A percentile compares a stretch with the other conserved stretches of the same genome.
Conservation (phyloP, 148 eudicot species). For the Mesembryanthemum crystallinum region DNA sequence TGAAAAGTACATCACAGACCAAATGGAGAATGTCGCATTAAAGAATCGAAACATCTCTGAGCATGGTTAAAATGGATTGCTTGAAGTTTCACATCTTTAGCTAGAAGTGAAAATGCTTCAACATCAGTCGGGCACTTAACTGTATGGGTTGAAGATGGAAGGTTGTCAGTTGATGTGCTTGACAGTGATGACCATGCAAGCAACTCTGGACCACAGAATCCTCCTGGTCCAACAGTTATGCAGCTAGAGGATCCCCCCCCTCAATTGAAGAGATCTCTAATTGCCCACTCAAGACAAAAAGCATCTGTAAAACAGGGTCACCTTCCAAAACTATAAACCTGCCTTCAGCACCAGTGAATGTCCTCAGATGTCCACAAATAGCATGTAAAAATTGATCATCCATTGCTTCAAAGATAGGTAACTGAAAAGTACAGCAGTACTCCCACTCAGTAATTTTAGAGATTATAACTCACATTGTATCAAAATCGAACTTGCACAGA, state of each 20-base stretch:
- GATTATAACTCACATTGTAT: too few relatives aligned
- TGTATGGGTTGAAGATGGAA: not conserved
- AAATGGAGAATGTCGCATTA: not conserved
- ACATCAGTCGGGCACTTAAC: constrained; percentile 5
- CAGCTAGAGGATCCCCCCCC: not conserved
- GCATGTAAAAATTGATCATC: not conserved
- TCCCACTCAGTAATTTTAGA: not conserved
- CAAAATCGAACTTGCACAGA: not conserved
- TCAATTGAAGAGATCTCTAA: constrained; percentile 5
- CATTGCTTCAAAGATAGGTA: not conserved
- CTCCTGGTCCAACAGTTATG: not conserved
- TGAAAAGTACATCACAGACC: not conserved
- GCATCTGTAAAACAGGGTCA: not conserved
- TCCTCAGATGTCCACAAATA: not conserved
- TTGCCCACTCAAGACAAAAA: constrained; percentile 5
- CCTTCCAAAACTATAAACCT: constrained; percentile 7
- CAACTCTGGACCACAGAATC: not conserved
- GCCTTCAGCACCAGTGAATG: not conserved
- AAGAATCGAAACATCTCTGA: not conserved
- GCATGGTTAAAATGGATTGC: not conserved
- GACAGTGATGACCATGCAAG: not conserved
- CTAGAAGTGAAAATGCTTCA: constrained; percentile 1
- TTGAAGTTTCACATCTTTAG: not conserved
- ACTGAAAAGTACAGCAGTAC: not conserved
- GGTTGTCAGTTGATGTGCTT: not conserved